Conservation (phyloP, 495 filamentous ascomycete species). For the Penicillium turbatum region DNA sequence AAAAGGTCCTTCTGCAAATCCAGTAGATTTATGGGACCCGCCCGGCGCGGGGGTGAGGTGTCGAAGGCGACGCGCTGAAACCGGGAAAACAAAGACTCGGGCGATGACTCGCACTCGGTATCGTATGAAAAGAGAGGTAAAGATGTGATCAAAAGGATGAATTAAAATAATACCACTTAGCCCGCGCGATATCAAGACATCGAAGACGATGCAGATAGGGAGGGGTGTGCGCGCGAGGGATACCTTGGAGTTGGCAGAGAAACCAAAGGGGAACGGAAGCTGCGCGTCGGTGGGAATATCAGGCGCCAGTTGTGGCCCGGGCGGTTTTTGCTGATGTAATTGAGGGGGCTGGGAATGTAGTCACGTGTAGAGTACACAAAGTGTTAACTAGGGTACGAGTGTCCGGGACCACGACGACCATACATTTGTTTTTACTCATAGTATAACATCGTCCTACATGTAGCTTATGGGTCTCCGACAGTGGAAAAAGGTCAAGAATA, state of each 20-base stretch:
- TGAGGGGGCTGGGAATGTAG: conserved; percentile 26
- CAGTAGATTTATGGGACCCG: conserved; percentile 24
- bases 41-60: conserved; percentile 39
- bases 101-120: conserved; percentile 13
- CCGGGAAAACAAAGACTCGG: conserved; percentile 37
- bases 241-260: conserved; percentile 23
- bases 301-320: conserved; percentile 15
- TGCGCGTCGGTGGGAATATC: conserved; percentile 28
- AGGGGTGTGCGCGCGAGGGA: conserved; percentile 18
- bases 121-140: background rate
- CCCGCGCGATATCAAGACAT: conserved; percentile 18
- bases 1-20: conserved; percentile 10
- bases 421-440: background rate
- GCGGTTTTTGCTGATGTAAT: conserved; percentile 20
- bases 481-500: too few relatives aligned
- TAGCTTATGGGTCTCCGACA: too few relatives aligned
- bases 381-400: too few relatives aligned
- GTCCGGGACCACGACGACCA: background rate
- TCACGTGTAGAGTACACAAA: conserved; percentile 1
- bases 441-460: too few relatives aligned
- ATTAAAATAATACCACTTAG: conserved; percentile 1
- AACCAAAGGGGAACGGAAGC: conserved; percentile 20
- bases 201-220: conserved; percentile 1
- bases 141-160: conserved; percentile 2
- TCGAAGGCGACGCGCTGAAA: conserved; percentile 38